phyloP scores from a whole-genome alignment of 2,329 filamentous ascomycete genomes.

The Paracamarosporium sp. region DNA sequence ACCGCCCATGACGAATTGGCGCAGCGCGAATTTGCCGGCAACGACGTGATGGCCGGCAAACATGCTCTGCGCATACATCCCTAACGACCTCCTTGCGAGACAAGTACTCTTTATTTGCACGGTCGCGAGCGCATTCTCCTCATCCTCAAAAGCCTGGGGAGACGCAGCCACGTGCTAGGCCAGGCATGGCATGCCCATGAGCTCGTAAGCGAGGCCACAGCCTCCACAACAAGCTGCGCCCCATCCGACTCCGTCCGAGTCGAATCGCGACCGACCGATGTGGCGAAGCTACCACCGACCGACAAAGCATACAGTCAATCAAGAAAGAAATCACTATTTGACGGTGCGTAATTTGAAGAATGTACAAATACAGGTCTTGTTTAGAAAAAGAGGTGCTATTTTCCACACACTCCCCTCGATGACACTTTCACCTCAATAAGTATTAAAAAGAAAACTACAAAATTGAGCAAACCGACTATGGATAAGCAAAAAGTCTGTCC shows the following conservation, averaged over 20 bases:
- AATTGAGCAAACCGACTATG: background rate
- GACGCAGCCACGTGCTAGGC: too few species aligned
- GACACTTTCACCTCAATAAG: too few species aligned
- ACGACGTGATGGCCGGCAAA: too few species aligned
- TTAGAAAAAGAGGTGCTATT: background rate
- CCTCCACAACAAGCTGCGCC: background rate
- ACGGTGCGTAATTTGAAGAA: too few species aligned
- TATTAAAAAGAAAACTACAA: background rate
- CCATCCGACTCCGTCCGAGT: background rate
- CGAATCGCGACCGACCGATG: background rate
- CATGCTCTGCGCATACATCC: too few species aligned
- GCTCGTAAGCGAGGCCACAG: background rate
- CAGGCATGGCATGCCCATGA: too few species aligned
- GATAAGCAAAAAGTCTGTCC: conserved; percentile 18
- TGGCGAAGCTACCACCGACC: background rate
- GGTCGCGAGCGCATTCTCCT: too few species aligned
- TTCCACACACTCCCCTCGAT: background rate
- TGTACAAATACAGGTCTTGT: background rate
- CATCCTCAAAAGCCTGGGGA: too few species aligned
- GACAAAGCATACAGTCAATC: background rate
- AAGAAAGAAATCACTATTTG: background rate
- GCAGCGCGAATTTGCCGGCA: too few species aligned
- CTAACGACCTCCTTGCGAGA: too few species aligned
- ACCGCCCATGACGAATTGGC: too few species aligned
- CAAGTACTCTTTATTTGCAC: too few species aligned